Evolutionary conservation across 1,139 yeast genomes (phyloP).

Genomic region (Zygosaccharomyces sapae): DNA sequence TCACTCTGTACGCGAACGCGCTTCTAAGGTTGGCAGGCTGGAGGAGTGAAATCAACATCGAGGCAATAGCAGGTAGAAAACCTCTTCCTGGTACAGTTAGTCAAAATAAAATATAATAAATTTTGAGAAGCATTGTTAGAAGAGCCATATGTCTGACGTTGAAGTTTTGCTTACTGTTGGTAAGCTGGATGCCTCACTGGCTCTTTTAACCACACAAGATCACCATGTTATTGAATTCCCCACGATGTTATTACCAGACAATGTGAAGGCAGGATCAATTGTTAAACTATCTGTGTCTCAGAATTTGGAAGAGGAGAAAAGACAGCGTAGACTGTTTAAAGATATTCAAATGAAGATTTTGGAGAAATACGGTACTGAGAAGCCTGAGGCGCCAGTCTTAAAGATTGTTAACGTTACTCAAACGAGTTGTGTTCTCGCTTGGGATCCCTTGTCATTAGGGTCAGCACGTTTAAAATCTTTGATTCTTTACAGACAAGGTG

Average conservation of each 20-base stretch:
- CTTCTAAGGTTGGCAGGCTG: neutral
- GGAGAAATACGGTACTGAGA: slow-evolving; percentile 63
- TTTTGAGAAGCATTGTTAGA: neutral
- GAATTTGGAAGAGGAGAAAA: slow-evolving; percentile 61
- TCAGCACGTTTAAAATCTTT: slow-evolving; percentile 76
- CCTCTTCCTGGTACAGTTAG: neutral
- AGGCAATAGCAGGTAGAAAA: neutral
- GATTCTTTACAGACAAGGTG: slow-evolving; percentile 61
- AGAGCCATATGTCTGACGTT: slow-evolving; percentile 23
- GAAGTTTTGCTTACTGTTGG: slow-evolving; percentile 88
- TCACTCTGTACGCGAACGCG: slow-evolving; percentile 4
- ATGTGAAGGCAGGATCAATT: slow-evolving; percentile 88
- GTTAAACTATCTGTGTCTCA: slow-evolving; percentile 82
- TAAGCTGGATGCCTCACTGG: slow-evolving; percentile 90
- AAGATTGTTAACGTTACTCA: slow-evolving; percentile 79
- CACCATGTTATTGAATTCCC: slow-evolving; percentile 97
- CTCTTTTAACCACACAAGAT: slow-evolving; percentile 81
- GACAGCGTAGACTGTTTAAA: slow-evolving; percentile 57
- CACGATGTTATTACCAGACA: slow-evolving; percentile 83
- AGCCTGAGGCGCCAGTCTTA: slow-evolving; percentile 71
- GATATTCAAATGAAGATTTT: slow-evolving; percentile 70
- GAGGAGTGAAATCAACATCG: slow-evolving; percentile 1
- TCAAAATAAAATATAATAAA: neutral
- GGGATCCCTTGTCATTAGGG: slow-evolving; percentile 85
- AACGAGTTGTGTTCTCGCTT: slow-evolving; percentile 88